A percentile compares a stretch with the other conserved stretches of the same genome.
These are phyloP conservation scores for Cercospora beticola DNA, from an alignment of 2,329 filamentous ascomycete genomes.

Conservation along the genomic window DNA sequence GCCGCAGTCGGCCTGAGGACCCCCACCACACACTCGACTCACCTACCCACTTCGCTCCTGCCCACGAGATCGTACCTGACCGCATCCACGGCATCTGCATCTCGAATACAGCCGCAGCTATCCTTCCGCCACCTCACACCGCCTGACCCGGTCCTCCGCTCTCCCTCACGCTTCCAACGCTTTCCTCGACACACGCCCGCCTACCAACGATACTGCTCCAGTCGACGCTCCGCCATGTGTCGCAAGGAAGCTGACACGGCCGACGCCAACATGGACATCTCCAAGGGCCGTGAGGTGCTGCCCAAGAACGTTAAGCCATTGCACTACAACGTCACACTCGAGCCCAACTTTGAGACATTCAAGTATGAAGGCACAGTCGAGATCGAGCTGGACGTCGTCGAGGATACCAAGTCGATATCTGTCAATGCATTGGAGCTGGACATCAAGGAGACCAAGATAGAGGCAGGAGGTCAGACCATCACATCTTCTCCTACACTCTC, in stretches of 20 bases:
- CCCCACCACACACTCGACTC: neutral
- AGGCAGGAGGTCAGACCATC: conserved; percentile 56
- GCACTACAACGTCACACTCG: conserved; percentile 88
- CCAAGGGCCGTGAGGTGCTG: conserved; percentile 75
- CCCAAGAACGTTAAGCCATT: conserved; percentile 88
- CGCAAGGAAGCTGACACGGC: conserved; percentile 58
- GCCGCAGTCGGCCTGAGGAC: neutral
- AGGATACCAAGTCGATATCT: conserved; percentile 81
- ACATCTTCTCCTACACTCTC: conserved; percentile 66
- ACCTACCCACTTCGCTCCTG: neutral
- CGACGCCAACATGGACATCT: conserved; percentile 59
- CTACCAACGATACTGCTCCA: conserved; percentile 65
- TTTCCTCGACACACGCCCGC: conserved; percentile 6
- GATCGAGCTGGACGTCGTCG: conserved; percentile 83
- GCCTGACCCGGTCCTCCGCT: neutral
- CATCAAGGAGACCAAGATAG: conserved; percentile 71
- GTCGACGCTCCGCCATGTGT: conserved; percentile 70
- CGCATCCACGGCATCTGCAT: neutral
- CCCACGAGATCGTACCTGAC: conserved; percentile 5
- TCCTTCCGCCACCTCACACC: neutral
- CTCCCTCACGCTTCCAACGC: conserved; percentile 2
- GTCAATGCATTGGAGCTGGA: conserved; percentile 86
- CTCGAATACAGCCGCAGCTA: neutral
- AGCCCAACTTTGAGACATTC: conserved; percentile 85
- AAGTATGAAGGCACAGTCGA: conserved; percentile 80